Conservation (phyloP, 2,329 filamentous ascomycete genomes). For the Cercospora sp. region DNA sequence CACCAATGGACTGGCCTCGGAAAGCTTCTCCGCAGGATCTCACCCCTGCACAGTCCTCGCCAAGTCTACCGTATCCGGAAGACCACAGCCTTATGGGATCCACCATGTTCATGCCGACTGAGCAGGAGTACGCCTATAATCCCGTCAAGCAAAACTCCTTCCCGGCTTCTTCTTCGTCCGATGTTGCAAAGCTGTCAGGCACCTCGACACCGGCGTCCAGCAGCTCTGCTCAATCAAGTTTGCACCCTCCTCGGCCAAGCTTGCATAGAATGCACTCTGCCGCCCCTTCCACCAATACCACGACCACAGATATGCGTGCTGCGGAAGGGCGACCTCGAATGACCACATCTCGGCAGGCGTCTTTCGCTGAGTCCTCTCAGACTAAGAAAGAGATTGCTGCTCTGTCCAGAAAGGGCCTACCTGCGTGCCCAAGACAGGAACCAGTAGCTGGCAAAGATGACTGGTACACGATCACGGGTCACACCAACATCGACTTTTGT, state of each 20-base stretch:
- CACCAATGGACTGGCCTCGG: constrained; percentile 2
- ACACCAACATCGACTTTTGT: constrained; percentile 76
- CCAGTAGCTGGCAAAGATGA: constrained; percentile 67
- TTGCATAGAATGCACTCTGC: constrained; percentile 20
- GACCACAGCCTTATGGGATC: constrained; percentile 40
- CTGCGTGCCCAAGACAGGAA: constrained; percentile 68
- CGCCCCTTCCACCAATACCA: not conserved
- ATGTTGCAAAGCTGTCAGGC: not conserved
- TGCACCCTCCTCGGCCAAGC: constrained; percentile 11
- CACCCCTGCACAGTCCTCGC: constrained; percentile 38
- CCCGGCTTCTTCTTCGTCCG: constrained; percentile 2
- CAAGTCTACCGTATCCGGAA: constrained; percentile 48
- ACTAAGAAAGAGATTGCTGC: constrained; percentile 50
- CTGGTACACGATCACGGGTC: constrained; percentile 76
- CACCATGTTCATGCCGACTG: constrained; percentile 46
- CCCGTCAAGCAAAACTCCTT: constrained; percentile 23
- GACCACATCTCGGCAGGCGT: constrained; percentile 22
- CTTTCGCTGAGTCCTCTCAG: constrained; percentile 31
- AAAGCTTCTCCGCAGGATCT: constrained; percentile 17
- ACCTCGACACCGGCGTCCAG: constrained; percentile 10
- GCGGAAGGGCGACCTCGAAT: constrained; percentile 14
- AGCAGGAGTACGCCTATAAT: constrained; percentile 45
- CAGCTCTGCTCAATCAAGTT: constrained; percentile 10
- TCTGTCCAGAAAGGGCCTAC: constrained; percentile 49
- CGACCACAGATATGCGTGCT: constrained; percentile 10